Evolutionary conservation across 805 yeast species (phyloP).

Genomic region (Wickerhamiella azyma): DNA sequence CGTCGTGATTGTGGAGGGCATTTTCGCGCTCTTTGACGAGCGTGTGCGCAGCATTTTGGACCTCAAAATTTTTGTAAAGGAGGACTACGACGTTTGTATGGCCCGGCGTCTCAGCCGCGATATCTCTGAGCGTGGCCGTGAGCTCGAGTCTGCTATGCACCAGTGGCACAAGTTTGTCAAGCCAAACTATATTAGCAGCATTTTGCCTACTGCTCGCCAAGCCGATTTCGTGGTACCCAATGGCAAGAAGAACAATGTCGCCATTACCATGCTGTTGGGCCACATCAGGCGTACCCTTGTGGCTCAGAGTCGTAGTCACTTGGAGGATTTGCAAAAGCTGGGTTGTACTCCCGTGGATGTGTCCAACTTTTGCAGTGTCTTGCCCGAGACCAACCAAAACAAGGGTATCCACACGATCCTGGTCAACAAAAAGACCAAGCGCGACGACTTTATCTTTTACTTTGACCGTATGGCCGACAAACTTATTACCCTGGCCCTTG

Average conservation of each 20-base stretch:
- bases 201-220: slow-evolving; percentile 58
- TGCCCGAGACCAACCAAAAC: slow-evolving; percentile 47
- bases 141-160: slow-evolving; percentile 60
- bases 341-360: slow-evolving; percentile 25
- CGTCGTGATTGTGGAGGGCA: slow-evolving; percentile 84
- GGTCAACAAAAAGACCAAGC: slow-evolving; percentile 37
- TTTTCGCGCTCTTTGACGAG: slow-evolving; percentile 63
- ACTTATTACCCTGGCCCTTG: slow-evolving; percentile 55
- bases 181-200: slow-evolving; percentile 70
- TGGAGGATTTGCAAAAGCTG: slow-evolving; percentile 45
- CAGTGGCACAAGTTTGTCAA: slow-evolving; percentile 91
- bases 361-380: slow-evolving; percentile 19
- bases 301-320: slow-evolving; percentile 52
- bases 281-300: slow-evolving; percentile 65
- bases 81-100: slow-evolving; percentile 84
- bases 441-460: slow-evolving; percentile 74
- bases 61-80: slow-evolving; percentile 79
- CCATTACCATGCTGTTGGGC: slow-evolving; percentile 62
- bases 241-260: slow-evolving; percentile 70
- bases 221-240: slow-evolving; percentile 89
- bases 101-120: slow-evolving; percentile 82
- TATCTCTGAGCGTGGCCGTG: slow-evolving; percentile 74
- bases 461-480: slow-evolving; percentile 71
- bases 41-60: slow-evolving; percentile 66
- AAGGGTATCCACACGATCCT: slow-evolving; percentile 59